Conservation (phyloP, 2,329 filamentous ascomycete species). For the Aspergillus spinulosporus region DNA sequence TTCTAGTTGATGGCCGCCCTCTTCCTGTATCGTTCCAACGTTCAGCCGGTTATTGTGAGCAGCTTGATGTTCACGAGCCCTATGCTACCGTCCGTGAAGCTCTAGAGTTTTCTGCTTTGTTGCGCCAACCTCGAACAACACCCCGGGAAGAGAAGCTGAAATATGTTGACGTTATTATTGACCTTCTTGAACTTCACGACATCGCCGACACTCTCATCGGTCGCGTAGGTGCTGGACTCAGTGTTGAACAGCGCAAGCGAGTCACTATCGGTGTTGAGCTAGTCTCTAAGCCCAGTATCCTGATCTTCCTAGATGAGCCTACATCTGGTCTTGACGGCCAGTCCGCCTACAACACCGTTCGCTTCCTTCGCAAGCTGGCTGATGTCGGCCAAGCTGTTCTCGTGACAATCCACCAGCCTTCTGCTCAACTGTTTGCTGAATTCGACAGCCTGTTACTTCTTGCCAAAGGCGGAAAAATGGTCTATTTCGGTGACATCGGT, state of each 20-base stretch:
- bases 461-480: constrained; percentile 66
- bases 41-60: constrained; percentile 67
- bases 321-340: constrained; percentile 69
- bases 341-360: constrained; percentile 64
- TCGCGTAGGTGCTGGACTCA: constrained; percentile 48
- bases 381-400: constrained; percentile 66
- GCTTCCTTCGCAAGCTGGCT: constrained; percentile 66
- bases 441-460: constrained; percentile 70
- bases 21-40: constrained; percentile 64
- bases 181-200: constrained; percentile 62
- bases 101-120: constrained; percentile 64
- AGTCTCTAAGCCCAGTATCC: constrained; percentile 65
- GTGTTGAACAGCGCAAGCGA: constrained; percentile 66
- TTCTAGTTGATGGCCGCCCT: constrained; percentile 65
- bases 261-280: constrained; percentile 72
- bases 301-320: constrained; percentile 70
- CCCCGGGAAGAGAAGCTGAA: constrained; percentile 61
- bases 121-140: constrained; percentile 57
- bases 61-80: constrained; percentile 67
- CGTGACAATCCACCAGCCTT: constrained; percentile 71
- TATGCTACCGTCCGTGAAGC: constrained; percentile 67
- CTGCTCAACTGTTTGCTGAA: constrained; percentile 64
- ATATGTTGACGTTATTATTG: constrained; percentile 65
- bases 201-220: constrained; percentile 64
- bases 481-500: constrained; percentile 69